Evolutionary conservation across 495 filamentous ascomycete genomes (phyloP), one percentile per base, ranked within the genome.

Genomic region (Aspergillus incahuasiensis): DNA sequence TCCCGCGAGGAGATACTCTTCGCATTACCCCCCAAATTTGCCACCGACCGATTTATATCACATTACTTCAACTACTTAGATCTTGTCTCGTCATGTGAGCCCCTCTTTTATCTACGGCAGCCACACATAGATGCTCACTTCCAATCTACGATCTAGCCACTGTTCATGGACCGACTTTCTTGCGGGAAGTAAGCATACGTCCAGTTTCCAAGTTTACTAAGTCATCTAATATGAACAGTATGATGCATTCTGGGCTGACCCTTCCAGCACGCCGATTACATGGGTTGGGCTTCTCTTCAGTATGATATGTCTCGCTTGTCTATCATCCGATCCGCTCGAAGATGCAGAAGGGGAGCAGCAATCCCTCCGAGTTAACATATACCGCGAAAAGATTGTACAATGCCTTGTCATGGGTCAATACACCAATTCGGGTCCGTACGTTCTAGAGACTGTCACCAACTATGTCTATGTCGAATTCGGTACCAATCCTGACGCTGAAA

Each of bases 1-100:
- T 69, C 60, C 38, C 65, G 63, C 34, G 61, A 59, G n/a, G 70
- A 73, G 39, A 74, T 77, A 20, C 41, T 77, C 15, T 57, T 62
- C 34, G 58, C 71, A 8, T 16, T 77, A 7, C 72, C 72, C 21
- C 38, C 67, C 16, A 65, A 59, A 20, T 48, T 57, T 24, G 61
- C 61, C 5, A 68, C 66, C 41, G 74, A 77, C 53, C 62, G 68
- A 28, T 59, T 60, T 21, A 49, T 67, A 13, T 61, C 65, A 5
- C 51, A 54, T 9, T 63, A 59, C 34, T 67, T 67, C 28, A 64
- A 67, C 39, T 58, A 54, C 32, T 25, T 64, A 18, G 62, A 64
- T 54, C 51, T 67, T 5, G 69, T 67, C 18, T 57, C 68, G 20
- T 48, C 63, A 20, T 40, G 63, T 60, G 22, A 19, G 19, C 19